Base-by-base conservation (phyloP, 1,284 basidiomycete species). In the Kwoniella shivajii region DNA sequence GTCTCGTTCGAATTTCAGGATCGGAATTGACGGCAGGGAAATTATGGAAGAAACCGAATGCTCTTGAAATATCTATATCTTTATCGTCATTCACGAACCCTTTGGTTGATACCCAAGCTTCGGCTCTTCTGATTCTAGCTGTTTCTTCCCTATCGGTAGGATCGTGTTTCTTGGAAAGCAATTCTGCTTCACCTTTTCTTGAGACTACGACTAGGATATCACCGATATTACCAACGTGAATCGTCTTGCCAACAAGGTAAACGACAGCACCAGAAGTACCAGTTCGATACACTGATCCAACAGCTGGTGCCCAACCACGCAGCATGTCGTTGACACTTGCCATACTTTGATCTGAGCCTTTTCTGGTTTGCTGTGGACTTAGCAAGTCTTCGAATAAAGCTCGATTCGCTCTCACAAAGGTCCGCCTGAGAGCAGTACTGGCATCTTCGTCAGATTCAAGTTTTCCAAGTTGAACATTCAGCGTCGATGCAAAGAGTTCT, bases 101-200 rank as follows among this genome's bases (percentile, higher is more conserved):
- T 61, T 89, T 87, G n/a, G 92, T 89, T 4, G 93, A 93, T 36
- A 99, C 88, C 90, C 92, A 99, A 0, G 93, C 94, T 77, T 98
- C 96, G 2, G 93, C 91, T 0, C 85, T 82, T 30, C 96, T 87
- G 60, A 99, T 97, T 20, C 94, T 84, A 16, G 83, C 82, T 2
- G 88, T 92, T 79, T 99, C 96, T 18, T 82, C 80, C 24, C 88
- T 84, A 70, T 96, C 90, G 57, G 92, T 92, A 0, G 96, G 95
- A 60, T 95, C 90, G 73, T 99, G 96, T 68, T 87, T 86, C 66
- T 82, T 84, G 22, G 92, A 90, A 31, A 97, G 80, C 16, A 88
- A 78, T 51, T 88, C 80, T 0, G 92, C 89, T 20, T 85, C 84
- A 0, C 92, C 92, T 48, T 89, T 87, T 27, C 80, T 77, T 7